phyloP scores from a whole-genome alignment of 345 rosid species.

The Aquilaria sinensis region DNA sequence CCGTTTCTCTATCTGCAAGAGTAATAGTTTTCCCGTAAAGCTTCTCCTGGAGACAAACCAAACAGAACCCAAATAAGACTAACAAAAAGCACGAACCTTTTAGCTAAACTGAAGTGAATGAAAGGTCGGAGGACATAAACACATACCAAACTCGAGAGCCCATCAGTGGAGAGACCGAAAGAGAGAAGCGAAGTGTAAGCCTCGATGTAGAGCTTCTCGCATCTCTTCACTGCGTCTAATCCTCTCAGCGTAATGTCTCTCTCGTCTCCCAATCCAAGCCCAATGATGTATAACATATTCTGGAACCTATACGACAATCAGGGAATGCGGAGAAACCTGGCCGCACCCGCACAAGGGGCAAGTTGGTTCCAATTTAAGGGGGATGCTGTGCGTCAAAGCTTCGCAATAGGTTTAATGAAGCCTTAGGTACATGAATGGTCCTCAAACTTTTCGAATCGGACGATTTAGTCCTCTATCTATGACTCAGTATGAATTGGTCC shows the following conservation, averaged over 20 bases:
- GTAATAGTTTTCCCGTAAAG: constrained; percentile 60
- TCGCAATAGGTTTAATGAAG: too few species aligned
- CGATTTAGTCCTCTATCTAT: too few species aligned
- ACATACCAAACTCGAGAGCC: constrained; percentile 59
- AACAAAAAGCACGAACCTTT: neutral
- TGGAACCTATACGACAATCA: too few species aligned
- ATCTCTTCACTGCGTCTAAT: constrained; percentile 66
- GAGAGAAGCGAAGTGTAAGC: constrained; percentile 94
- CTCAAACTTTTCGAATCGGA: too few species aligned
- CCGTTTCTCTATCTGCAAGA: constrained; percentile 87
- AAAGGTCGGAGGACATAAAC: neutral
- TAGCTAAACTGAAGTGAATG: neutral
- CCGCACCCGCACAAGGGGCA: too few species aligned
- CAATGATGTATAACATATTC: constrained; percentile 70
- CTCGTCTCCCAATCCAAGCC: constrained; percentile 84
- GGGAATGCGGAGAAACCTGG: too few species aligned
- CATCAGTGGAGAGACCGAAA: constrained; percentile 71
- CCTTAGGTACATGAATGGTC: too few species aligned
- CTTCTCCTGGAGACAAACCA: constrained; percentile 37
- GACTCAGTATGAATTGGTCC: too few species aligned
- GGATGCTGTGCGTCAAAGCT: too few species aligned
- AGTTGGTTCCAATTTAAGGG: too few species aligned
- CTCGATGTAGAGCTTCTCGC: constrained; percentile 79
- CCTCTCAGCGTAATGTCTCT: constrained; percentile 80
- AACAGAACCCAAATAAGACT: neutral